These are phyloP conservation scores for Aurinia saxatilis DNA, from an alignment of 345 rosid species.

Conservation along the genomic window DNA sequence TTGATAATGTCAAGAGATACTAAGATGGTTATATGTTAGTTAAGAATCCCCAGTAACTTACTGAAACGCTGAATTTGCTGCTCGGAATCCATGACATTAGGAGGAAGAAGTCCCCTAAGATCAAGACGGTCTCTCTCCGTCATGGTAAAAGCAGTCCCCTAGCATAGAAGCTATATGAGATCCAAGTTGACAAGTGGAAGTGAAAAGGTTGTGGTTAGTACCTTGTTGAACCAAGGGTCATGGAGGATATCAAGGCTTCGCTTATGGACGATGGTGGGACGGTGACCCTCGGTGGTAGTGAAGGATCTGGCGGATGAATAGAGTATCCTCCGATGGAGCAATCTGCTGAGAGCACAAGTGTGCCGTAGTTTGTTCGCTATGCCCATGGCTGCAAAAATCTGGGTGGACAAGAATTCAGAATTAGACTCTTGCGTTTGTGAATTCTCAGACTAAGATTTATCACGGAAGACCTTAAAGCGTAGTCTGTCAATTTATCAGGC, in stretches of 20 bases:
- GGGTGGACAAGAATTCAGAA: no score
- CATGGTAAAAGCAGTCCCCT: conserved; percentile 96
- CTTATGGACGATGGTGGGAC: conserved; percentile 89
- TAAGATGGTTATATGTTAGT: not conserved
- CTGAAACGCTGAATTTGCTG: conserved; percentile 94
- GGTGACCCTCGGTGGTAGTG: conserved; percentile 82
- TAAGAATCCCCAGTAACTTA: conserved; percentile 27
- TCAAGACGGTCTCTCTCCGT: conserved; percentile 95
- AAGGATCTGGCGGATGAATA: conserved; percentile 40
- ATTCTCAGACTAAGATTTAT: no score
- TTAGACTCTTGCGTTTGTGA: no score
- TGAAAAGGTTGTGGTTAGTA: not conserved
- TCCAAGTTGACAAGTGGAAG: no score
- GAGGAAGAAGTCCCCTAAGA: conserved; percentile 96
- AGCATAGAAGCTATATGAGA: no score
- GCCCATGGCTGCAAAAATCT: conserved; percentile 1
- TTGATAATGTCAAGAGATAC: not conserved
- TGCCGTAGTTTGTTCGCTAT: conserved; percentile 17
- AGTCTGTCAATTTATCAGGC: no score
- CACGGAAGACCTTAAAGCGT: no score
- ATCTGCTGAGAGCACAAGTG: conserved; percentile 35
- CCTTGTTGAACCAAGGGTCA: conserved; percentile 99
- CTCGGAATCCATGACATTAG: conserved; percentile 70
- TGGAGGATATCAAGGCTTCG: conserved; percentile 95
- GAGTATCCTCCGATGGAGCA: conserved; percentile 32